Evolutionary conservation across 1,284 basidiomycete genomes (phyloP), one percentile per base, ranked within the genome.

Genomic region (Cystobasidiaceae sp.): DNA sequence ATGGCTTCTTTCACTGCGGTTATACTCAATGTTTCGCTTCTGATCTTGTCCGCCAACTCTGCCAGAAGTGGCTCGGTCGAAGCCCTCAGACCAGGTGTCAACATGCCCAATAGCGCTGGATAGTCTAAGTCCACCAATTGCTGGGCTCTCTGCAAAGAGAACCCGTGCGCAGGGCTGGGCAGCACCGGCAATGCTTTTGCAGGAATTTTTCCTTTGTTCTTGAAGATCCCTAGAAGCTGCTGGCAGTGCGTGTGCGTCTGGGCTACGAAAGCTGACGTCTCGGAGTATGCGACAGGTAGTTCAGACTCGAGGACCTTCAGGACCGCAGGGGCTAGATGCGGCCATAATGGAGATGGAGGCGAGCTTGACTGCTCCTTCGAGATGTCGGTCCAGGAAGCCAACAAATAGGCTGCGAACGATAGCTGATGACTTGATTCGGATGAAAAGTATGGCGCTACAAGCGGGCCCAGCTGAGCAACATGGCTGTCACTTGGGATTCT

Each of bases 381-480:
- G 8, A 17, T 32, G 6, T 6, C 2, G 70, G 93, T 90, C 96
- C 94, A 98, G 79, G 97, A 91, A 76, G 97, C 91, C 1, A 93
- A 79, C 70, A 97, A 83, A 34, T 90, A 84, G 4, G 90, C 86
- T 2, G 87, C 81, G 30, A 98, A 78, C 75, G 93, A 88, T 71
- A 89, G 88, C 74, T 97, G 93, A 23, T 97, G 82, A 80, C 96
- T 94, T 71, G 90, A 93, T 0, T 85, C 82, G 0, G 94, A 96
- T 43, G 85, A 82, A 70, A 97, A 79, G 69, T 93, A 94, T 69
- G 88, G 85, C 3, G 82, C 72, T 7, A 97, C 81, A 57, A 89
- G 84, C 0, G 84, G 84, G 33, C 83, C 77, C 39, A 75, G 72
- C 5, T 63, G 56, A 1, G 51, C 19, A 8, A 71, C 68, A 67